These are phyloP conservation scores for Juncus effusus DNA, from an alignment of 176 grass and related monocot genomes.

Conservation along the genomic window DNA sequence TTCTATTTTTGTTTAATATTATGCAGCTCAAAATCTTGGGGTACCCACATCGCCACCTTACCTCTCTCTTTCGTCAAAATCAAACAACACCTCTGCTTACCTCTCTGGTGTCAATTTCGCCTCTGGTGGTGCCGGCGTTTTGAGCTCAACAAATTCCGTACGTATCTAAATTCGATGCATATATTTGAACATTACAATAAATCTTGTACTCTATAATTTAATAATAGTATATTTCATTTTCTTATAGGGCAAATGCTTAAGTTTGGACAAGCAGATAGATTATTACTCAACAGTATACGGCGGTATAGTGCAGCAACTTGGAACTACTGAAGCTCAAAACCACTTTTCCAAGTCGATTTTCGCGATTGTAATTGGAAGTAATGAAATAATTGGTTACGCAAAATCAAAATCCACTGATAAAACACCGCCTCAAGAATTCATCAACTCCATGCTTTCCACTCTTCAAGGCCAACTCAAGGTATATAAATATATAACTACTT, in stretches of 20 bases:
- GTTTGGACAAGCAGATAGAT: slow-evolving; percentile 64
- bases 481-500: neutral
- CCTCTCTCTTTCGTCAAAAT: slow-evolving; percentile 41
- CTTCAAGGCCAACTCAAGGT: slow-evolving; percentile 62
- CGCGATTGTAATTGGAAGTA: slow-evolving; percentile 74
- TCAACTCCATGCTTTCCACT: slow-evolving; percentile 37
- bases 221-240: neutral
- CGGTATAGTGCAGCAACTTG: slow-evolving; percentile 46
- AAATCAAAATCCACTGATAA: slow-evolving; percentile 27
- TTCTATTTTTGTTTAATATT: neutral
- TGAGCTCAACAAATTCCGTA: slow-evolving; percentile 64
- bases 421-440: slow-evolving; percentile 40
- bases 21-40: slow-evolving; percentile 59
- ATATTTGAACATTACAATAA: neutral
- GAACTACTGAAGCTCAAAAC: slow-evolving; percentile 22
- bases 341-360: slow-evolving; percentile 75
- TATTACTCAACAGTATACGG: slow-evolving; percentile 49
- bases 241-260: slow-evolving; percentile 52
- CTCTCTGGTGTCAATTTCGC: slow-evolving; percentile 73
- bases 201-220: neutral
- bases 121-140: slow-evolving; percentile 64
- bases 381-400: slow-evolving; percentile 75
- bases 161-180: neutral
- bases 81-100: slow-evolving; percentile 44
- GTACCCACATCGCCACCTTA: slow-evolving; percentile 51